phyloP scores from a whole-genome alignment of 352 stramenopile species.

The Globisporangium camurandrum region DNA sequence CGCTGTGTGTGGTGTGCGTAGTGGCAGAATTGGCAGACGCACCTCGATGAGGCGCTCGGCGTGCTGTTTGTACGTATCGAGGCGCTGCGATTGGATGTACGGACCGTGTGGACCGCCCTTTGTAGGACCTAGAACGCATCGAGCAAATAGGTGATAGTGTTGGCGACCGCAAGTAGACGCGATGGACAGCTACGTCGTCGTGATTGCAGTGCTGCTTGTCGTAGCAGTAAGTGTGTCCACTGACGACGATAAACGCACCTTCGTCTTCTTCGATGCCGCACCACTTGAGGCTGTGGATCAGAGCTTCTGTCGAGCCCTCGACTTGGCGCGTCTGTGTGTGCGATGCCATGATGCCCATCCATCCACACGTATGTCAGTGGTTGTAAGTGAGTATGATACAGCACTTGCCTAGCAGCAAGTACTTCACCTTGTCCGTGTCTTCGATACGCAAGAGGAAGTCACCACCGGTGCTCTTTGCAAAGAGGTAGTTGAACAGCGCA shows the following conservation, averaged over 20 bases:
- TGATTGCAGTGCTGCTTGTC: neutral
- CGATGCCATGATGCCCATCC: neutral
- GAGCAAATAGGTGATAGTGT: neutral
- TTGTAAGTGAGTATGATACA: neutral
- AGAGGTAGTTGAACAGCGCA: constrained; percentile 91
- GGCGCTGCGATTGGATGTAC: constrained; percentile 96
- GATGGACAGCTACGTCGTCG: neutral
- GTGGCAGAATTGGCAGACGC: neutral
- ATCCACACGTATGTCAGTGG: neutral
- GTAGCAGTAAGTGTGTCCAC: neutral
- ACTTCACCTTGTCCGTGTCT: constrained; percentile 85
- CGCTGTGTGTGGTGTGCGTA: neutral
- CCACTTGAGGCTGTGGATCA: constrained; percentile 89
- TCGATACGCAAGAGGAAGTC: constrained; percentile 90
- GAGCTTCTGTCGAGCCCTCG: constrained; percentile 72
- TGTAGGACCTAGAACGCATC: constrained; percentile 63
- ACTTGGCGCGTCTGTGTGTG: constrained; percentile 71
- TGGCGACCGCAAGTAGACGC: too few relatives aligned
- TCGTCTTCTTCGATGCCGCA: constrained; percentile 97
- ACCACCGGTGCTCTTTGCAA: constrained; percentile 76
- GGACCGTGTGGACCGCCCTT: constrained; percentile 86
- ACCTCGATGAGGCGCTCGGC: constrained; percentile 85
- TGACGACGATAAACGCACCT: constrained; percentile 61
- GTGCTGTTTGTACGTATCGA: constrained; percentile 90
- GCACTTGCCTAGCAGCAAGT: too few relatives aligned